Evolutionary conservation across 306 rosid genomes (phyloP).

Genomic region (Trifolium fragiferum): DNA sequence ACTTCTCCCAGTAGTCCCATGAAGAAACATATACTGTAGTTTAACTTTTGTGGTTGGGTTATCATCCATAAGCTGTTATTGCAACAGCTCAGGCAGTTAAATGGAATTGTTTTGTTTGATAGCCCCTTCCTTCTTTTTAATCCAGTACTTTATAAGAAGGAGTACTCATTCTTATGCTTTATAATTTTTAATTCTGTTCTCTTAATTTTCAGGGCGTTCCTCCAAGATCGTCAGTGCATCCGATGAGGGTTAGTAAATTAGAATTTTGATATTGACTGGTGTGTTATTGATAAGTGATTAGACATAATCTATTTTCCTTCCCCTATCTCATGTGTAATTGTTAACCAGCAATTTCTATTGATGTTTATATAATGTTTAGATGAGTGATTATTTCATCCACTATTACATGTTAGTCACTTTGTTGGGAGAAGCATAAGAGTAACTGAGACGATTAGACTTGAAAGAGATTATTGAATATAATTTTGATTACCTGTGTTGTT

Average conservation of each 20-base stretch:
- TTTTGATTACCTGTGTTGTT: constrained; percentile 18
- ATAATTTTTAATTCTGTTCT: constrained; percentile 17
- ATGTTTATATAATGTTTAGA: constrained; percentile 23
- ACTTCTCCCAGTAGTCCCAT: constrained; percentile 11
- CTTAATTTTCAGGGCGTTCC: constrained; percentile 86
- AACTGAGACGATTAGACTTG: constrained; percentile 2
- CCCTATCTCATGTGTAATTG: not conserved
- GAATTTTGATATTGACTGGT: constrained; percentile 42
- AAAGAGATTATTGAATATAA: constrained; percentile 21
- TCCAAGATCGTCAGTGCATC: constrained; percentile 96
- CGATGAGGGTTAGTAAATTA: constrained; percentile 81
- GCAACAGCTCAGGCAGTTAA: constrained; percentile 32
- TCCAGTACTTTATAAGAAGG: not conserved
- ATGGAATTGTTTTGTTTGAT: constrained; percentile 16
- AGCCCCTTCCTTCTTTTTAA: not conserved
- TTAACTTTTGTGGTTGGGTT: constrained; percentile 5
- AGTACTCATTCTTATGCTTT: no score
- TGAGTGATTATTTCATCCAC: constrained; percentile 23
- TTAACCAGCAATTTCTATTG: constrained; percentile 34
- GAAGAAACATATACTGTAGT: constrained; percentile 10
- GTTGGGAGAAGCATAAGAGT: constrained; percentile 10
- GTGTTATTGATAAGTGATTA: constrained; percentile 17
- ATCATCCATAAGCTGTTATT: constrained; percentile 33
- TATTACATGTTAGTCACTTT: constrained; percentile 18
- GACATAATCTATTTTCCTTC: constrained; percentile 14